phyloP scores from a whole-genome alignment of 129 eudicot species.

The Deinandra increscens region DNA sequence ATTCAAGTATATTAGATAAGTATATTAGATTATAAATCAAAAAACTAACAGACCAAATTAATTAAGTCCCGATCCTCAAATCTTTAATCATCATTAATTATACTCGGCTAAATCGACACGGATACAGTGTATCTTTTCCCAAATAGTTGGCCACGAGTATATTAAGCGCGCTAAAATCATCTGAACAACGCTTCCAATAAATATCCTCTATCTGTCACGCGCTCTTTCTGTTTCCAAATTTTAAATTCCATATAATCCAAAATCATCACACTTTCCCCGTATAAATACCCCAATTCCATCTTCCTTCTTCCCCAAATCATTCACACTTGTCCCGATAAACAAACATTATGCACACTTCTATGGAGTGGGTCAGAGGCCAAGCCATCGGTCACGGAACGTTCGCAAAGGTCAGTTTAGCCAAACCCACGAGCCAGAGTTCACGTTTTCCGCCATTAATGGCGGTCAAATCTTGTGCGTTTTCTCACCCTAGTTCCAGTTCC shows the following conservation, averaged over 20 bases:
- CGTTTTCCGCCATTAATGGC: constrained; percentile 47
- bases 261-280: background rate
- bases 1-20: background rate
- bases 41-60: background rate
- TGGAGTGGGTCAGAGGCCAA: constrained; percentile 75
- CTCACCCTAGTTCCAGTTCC: constrained; percentile 37
- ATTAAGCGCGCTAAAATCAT: constrained; percentile 13
- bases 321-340: background rate
- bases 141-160: background rate
- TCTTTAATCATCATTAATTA: background rate
- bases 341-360: background rate
- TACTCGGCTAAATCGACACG: background rate
- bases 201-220: constrained; percentile 22
- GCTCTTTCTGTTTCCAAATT: constrained; percentile 25
- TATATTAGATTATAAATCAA: background rate
- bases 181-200: constrained; percentile 25
- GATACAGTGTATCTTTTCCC: background rate
- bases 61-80: background rate
- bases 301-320: constrained; percentile 27
- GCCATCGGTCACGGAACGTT: constrained; percentile 75
- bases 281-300: constrained; percentile 1
- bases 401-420: constrained; percentile 63
- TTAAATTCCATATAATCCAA: background rate
- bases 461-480: constrained; percentile 53
- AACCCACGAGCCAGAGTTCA: constrained; percentile 35